Evolutionary conservation across 345 rosid species (phyloP), one percentile per base, ranked within the genome.

Genomic region (Carallia brachiata): DNA sequence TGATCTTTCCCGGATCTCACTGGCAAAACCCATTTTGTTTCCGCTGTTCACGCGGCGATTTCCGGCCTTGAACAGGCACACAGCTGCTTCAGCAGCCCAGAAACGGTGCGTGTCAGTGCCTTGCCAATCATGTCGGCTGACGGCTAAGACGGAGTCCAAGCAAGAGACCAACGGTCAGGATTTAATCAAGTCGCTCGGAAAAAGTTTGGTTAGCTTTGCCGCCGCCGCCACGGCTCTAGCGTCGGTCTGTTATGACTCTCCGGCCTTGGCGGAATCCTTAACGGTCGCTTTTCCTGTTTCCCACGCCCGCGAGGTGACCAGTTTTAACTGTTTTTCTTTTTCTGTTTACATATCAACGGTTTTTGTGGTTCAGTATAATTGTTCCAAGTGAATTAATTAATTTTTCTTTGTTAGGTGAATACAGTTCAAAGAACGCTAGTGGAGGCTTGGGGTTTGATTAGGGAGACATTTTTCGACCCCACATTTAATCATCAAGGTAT

Each of bases 381-480:
- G 53, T 55, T 23, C 65, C 71, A 69, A 73, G 53, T 61, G 10
- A 52, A 36, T 52, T 34, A 28, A 39, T 36, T 66, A 28, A 39
- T 36, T 66, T 65, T 76, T 69, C 19, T 19, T 65, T 78, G 79
- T 53, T 77, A 87, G 96, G 95, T 92, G 69, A 90, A 87, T 63
- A 87, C 86, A 67, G 98, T 90, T 62, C 98, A 90, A 78, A 85
- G 89, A 81, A 92, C 98, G 62, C 96, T 92, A 37, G 92, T 92
- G 77, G 96, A 92, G 79, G 91, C 98, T 64, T 92, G 96, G 97
- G 95, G 96, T 60, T 83, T 93, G 77, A 93, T 93, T 77, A 82
- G 95, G 73, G 97, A 93, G 78, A 87, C 97, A 40, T 93, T 93
- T 39, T 76, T 93, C 0, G 98, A 93, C 73, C 98, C 97, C 52